These are phyloP conservation scores for Parachaetomium inaequale DNA, from an alignment of 495 filamentous ascomycete species.

Conservation along the genomic window DNA sequence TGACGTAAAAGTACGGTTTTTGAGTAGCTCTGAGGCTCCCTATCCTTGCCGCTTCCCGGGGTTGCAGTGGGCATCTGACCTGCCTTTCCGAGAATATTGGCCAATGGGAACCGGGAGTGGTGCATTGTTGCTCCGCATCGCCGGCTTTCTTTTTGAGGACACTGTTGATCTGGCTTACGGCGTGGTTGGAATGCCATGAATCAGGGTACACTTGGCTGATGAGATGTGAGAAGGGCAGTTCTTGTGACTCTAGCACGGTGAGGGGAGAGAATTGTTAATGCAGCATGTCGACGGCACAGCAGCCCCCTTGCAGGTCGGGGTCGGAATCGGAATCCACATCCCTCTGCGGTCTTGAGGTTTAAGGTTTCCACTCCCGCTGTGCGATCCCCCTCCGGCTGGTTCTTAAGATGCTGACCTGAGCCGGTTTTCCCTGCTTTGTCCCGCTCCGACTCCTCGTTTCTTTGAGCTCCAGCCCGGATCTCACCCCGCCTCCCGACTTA, in stretches of 20 bases:
- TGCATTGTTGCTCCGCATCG: not conserved
- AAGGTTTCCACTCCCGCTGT: not conserved
- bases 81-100: slow-evolving; percentile 2
- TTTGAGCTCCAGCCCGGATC: not conserved
- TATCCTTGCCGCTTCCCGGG: slow-evolving; percentile 5
- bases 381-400: not conserved
- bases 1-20: slow-evolving; percentile 15
- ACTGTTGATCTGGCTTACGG: not conserved
- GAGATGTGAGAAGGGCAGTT: too few species aligned
- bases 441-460: not conserved
- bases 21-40: not conserved
- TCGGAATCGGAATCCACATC: not conserved
- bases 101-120: not conserved
- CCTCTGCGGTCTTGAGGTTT: not conserved
- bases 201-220: too few species aligned
- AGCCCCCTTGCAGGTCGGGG: not conserved
- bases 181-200: not conserved
- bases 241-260: too few species aligned
- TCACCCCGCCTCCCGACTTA: not conserved
- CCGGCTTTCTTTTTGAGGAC: not conserved
- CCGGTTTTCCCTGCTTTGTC: not conserved
- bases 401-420: not conserved
- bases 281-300: not conserved
- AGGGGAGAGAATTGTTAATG: not conserved
- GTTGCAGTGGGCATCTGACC: slow-evolving; percentile 11